Evolutionary conservation across 1,139 yeast species (phyloP), one percentile per base, ranked within the genome.

Genomic region (Arxiozyma slooffiae): DNA sequence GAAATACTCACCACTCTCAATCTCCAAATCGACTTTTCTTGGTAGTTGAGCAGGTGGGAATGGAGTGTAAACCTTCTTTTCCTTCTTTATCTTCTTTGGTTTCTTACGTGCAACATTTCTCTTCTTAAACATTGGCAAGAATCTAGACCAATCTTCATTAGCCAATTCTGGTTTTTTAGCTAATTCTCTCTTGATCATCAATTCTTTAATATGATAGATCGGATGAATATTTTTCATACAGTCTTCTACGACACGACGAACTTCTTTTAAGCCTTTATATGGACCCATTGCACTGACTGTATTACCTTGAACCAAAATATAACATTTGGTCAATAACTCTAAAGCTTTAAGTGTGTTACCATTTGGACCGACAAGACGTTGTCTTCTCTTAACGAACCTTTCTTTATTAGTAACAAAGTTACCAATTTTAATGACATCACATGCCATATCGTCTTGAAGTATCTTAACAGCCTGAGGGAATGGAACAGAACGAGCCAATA

Each of bases 11-110:
- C 99, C 99, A 74, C 95, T 83, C 71, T 92, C 98, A 71, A 94
- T 89, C 72, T 90, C 95, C 67, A 90, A 74, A 79, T 94, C 99
- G 70, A 94, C 77, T 85, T 92, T 90, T 76, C 98, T 84, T 65
- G 97, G 98, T 60, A 80, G 79, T 71, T 88, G 99, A 52, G 88
- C 87, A 59, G 98, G 98, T 71, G 99, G 99, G 89, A 94, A 94
- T 65, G 98, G 98, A 36, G 98, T 92, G 78, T 92, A 92, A 3
- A 80, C 83, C 71, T 82, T 88, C 85, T 85, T 85, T 68, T 84
- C 86, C 60, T 73, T 78, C 63, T 68, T 71, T 61, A 72, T 71
- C 68, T 78, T 78, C 73, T 80, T 82, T 57, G 92, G 86, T 75
- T 82, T 83, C 84, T 86, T 87, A 66, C 98, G 82, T 44, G 95